Evolutionary conservation across 176 grass and related monocot genomes (phyloP).

Genomic region (Bromus sterilis): DNA sequence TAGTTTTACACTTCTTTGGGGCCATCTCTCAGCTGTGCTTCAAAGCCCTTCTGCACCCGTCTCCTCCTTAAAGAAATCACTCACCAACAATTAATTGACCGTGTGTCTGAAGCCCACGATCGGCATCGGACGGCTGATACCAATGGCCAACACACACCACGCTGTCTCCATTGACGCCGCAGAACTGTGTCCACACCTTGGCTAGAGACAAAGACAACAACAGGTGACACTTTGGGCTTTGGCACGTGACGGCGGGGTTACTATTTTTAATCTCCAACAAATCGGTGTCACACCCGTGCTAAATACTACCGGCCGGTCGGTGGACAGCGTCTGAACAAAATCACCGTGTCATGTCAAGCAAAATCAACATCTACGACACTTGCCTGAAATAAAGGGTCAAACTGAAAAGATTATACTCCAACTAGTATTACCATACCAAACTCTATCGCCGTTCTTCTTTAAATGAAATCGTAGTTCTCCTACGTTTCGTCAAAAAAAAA

Average conservation of each 20-base stretch:
- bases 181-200: no score
- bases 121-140: background rate
- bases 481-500: no score
- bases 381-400: background rate
- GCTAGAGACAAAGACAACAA: no score
- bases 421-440: no score
- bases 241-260: background rate
- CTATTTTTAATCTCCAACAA: background rate
- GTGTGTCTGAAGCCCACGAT: background rate
- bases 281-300: background rate
- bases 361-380: background rate
- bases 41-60: no score
- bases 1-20: no score
- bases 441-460: no score
- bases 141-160: background rate
- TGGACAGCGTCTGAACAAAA: background rate
- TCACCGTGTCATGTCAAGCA: background rate
- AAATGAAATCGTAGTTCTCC: no score
- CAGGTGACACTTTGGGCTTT: background rate
- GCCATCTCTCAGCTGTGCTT: no score
- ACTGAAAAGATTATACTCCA: background rate
- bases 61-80: background rate
- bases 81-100: background rate
- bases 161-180: no score
- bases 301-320: no score